Base-by-base conservation (phyloP, 2,329 filamentous ascomycete species). In the Boeremia lycopersici region DNA sequence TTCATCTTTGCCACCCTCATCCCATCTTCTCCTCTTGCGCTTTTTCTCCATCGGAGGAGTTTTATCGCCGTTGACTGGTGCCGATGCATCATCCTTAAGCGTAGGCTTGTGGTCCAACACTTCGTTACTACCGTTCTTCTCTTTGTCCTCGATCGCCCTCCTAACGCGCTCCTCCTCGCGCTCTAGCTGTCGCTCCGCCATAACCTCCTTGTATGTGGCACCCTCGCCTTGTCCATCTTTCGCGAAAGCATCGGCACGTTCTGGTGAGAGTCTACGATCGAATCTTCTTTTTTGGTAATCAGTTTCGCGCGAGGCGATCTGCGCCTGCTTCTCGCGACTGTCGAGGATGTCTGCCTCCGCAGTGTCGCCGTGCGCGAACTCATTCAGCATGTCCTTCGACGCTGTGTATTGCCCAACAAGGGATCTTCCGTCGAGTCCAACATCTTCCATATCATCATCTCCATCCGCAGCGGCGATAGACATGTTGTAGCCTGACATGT, bases 211-310 rank as follows among this genome's bases (percentile, higher is more conserved):
- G 73, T 98, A 99, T 56, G 86, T 93, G 58, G 89, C 82, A 15
- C 90, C 91, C 63, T 92, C 88, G 50, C 85, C 85, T 54, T 86
- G 84, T 59, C 85, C 81, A 70, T 93, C 90, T 60, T 88, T 85
- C 25, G 90, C 89, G 70, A 96, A 96, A 28, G 91, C 88, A 72
- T 96, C 92, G 58, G 88, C 90, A 69, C 91, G 87, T 8, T 90
- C 92, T 4, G 93, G 92, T 19, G 91, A 95, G 60, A 98, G 82
- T 40, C 76, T 70, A 58, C 95, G 91, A 73, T 96, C 88, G 75
- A 96, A 96, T 56, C 93, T 87, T 63, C 93, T 90, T 78, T 96
- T 96, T 78, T 99, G 96, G 74, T 99, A 99, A 72, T 98, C 93
- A 60, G 92, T 96, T 80, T 98, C 93, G 69, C 95, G 89, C 72